Conservation (phyloP, 1,284 basidiomycete species). For the Mrakiaceae sp. region DNA sequence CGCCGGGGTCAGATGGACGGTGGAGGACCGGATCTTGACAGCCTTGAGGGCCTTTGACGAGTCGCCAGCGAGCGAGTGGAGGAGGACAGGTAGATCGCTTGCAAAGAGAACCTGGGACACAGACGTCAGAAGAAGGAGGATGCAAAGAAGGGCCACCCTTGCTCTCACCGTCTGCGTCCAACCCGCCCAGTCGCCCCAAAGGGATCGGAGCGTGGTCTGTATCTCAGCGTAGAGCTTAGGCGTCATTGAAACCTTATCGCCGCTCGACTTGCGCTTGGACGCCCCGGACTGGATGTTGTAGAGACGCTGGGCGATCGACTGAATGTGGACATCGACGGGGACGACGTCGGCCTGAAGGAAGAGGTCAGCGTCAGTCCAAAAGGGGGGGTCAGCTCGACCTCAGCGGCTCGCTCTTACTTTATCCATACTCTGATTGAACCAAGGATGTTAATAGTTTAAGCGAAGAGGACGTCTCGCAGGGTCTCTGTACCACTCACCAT, state of each 20-base stretch:
- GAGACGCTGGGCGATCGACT: conserved; percentile 10
- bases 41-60: not conserved
- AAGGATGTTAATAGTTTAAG: not conserved
- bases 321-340: conserved; percentile 75
- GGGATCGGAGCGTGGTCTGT: not conserved
- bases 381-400: too few relatives aligned
- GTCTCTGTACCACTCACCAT: conserved; percentile 86
- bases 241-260: conserved; percentile 14
- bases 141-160: not conserved
- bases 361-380: too few relatives aligned
- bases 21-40: not conserved
- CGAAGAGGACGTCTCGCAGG: not conserved
- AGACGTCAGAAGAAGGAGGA: not conserved
- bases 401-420: too few relatives aligned
- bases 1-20: not conserved
- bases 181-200: conserved; percentile 7
- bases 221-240: conserved; percentile 8
- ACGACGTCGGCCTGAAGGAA: conserved; percentile 56
- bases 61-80: not conserved
- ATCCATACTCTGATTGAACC: too few relatives aligned
- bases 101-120: conserved; percentile 7
- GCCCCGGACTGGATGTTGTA: conserved; percentile 1
- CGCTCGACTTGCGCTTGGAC: not conserved
- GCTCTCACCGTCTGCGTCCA: conserved; percentile 15
- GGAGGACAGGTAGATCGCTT: conserved; percentile 9